A percentile compares a stretch with the other conserved stretches of the same genome.
phyloP scores from a whole-genome alignment of 2,329 filamentous ascomycete species.

The Aspergillus melleus region DNA sequence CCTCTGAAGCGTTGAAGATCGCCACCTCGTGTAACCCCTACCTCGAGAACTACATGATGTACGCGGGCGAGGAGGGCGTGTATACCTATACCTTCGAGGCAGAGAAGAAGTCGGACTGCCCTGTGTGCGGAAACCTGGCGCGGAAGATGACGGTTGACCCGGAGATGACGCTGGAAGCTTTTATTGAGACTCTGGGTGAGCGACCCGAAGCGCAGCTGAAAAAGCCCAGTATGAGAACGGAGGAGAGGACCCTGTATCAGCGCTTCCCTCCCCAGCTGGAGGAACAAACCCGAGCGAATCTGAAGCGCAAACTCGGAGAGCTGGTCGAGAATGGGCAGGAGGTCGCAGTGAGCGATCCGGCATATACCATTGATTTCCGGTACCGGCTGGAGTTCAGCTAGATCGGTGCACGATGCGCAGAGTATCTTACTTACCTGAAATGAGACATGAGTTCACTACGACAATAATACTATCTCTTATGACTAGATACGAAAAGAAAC shows the following conservation, averaged over 20 bases:
- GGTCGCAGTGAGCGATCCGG: conserved; percentile 89
- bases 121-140: conserved; percentile 84
- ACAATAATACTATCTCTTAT: conserved; percentile 12
- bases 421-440: conserved; percentile 16
- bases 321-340: conserved; percentile 81
- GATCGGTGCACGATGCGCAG: neutral
- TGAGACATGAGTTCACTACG: conserved; percentile 14
- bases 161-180: conserved; percentile 72
- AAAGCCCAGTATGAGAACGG: conserved; percentile 80
- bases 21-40: conserved; percentile 78
- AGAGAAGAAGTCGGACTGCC: conserved; percentile 90
- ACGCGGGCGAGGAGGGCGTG: conserved; percentile 90
- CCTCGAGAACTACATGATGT: conserved; percentile 98
- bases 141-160: conserved; percentile 72
- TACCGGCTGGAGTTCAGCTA: conserved; percentile 55
- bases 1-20: conserved; percentile 96
- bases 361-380: conserved; percentile 72
- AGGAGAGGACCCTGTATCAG: conserved; percentile 87
- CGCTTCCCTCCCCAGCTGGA: conserved; percentile 79
- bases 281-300: conserved; percentile 78
- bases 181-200: conserved; percentile 79
- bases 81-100: conserved; percentile 98
- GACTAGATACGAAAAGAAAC: conserved; percentile 11
- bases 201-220: conserved; percentile 90
- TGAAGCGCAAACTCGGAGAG: conserved; percentile 74